phyloP scores from a whole-genome alignment of 768 basidiomycete species.

The Pilatotrama ljubarskyi region DNA sequence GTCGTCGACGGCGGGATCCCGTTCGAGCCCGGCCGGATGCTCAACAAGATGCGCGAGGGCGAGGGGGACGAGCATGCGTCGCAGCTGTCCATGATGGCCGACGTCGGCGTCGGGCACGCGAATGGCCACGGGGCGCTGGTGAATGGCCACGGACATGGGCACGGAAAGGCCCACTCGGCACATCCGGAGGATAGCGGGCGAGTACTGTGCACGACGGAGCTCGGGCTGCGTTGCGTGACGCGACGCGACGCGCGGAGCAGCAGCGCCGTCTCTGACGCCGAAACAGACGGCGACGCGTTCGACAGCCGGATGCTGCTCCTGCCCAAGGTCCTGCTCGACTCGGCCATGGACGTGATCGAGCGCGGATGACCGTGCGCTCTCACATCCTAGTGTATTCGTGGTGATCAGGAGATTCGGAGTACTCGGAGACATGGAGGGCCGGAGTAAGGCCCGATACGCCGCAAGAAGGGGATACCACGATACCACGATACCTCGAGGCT shows the following conservation, averaged over 20 bases:
- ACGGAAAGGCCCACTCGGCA: slow-evolving; percentile 32
- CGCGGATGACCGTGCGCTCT: slow-evolving; percentile 13
- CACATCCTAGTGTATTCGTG: neutral
- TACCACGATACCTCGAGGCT: neutral
- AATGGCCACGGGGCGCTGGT: neutral
- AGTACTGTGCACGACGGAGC: slow-evolving; percentile 69
- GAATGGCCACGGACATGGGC: slow-evolving; percentile 13
- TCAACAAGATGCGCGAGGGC: slow-evolving; percentile 64
- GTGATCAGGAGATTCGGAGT: neutral
- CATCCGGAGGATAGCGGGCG: slow-evolving; percentile 19
- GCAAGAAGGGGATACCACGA: neutral
- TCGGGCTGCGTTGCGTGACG: slow-evolving; percentile 68
- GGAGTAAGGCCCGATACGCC: neutral
- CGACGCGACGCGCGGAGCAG: slow-evolving; percentile 35
- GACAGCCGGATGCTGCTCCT: slow-evolving; percentile 62
- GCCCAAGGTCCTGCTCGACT: slow-evolving; percentile 78
- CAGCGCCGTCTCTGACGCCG: slow-evolving; percentile 18
- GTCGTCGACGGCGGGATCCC: slow-evolving; percentile 53
- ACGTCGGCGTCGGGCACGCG: neutral
- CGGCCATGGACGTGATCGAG: slow-evolving; percentile 54
- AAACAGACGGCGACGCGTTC: slow-evolving; percentile 42
- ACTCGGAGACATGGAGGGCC: neutral
- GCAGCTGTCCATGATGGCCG: neutral
- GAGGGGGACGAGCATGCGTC: slow-evolving; percentile 32
- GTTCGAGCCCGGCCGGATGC: slow-evolving; percentile 55